Conservation (phyloP, 371 early-diverging fungal species). For the Actinomortierella wolfii region DNA sequence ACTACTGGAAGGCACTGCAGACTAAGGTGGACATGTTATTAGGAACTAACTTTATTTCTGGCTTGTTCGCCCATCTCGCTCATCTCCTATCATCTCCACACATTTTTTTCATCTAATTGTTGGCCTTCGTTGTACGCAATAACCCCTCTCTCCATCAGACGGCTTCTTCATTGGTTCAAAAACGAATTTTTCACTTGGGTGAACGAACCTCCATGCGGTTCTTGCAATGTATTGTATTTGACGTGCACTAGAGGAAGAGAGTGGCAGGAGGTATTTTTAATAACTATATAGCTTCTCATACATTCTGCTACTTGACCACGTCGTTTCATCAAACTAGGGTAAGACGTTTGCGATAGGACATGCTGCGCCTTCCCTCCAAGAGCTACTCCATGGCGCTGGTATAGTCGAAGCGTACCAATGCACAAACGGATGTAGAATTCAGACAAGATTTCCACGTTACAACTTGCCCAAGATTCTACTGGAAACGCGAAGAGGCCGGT, state of each 20-base stretch:
- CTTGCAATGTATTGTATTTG: constrained; percentile 54
- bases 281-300: too few relatives aligned
- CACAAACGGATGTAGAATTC: constrained; percentile 38
- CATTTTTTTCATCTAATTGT: too few relatives aligned
- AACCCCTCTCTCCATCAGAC: constrained; percentile 7
- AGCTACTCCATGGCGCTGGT: constrained; percentile 54
- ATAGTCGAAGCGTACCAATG: constrained; percentile 67
- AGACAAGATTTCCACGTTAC: constrained; percentile 75
- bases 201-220: constrained; percentile 59
- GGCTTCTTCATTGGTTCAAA: constrained; percentile 64
- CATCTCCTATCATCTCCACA: neutral
- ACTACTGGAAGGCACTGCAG: neutral
- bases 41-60: neutral
- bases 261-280: too few relatives aligned
- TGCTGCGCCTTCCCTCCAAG: constrained; percentile 54
- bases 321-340: constrained; percentile 23
- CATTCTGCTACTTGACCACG: too few relatives aligned
- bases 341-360: constrained; percentile 40
- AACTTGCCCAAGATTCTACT: constrained; percentile 58
- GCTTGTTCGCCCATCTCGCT: neutral
- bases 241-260: too few relatives aligned
- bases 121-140: neutral
- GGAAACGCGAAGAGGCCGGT: constrained; percentile 68
- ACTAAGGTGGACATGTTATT: neutral
- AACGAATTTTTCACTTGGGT: constrained; percentile 74